These are phyloP conservation scores for Fraxinus angustifolia DNA, from an alignment of 305 asterid genomes.

Conservation along the genomic window DNA sequence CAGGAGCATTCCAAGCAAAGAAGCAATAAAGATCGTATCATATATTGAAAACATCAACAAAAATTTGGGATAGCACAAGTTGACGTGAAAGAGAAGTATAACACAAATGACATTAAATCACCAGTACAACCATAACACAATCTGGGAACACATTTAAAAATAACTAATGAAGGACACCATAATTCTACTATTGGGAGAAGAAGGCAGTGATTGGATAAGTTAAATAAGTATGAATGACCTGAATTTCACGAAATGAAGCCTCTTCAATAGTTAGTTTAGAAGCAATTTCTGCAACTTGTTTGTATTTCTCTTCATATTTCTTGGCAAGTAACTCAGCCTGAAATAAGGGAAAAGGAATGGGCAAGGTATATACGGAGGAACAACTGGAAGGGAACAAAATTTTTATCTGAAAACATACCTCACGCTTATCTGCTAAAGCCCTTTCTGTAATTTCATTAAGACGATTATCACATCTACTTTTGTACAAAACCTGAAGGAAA, in stretches of 20 bases:
- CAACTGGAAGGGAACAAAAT: neutral
- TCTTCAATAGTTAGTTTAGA: slow-evolving; percentile 90
- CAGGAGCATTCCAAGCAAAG: neutral
- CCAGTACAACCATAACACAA: neutral
- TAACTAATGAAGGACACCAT: neutral
- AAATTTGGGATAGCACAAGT: neutral
- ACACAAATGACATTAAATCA: neutral
- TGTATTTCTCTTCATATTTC: slow-evolving; percentile 93
- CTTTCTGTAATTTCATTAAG: slow-evolving; percentile 97
- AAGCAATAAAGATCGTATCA: neutral
- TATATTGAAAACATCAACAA: neutral
- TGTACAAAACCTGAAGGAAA: slow-evolving; percentile 70
- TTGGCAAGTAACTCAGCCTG: slow-evolving; percentile 86
- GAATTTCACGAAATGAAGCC: slow-evolving; percentile 87
- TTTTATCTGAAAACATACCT: slow-evolving; percentile 49
- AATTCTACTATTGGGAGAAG: neutral
- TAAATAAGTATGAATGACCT: slow-evolving; percentile 39
- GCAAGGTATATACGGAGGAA: neutral
- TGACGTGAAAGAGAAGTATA: neutral
- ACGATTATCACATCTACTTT: slow-evolving; percentile 95
- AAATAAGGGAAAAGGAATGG: slow-evolving; percentile 6
- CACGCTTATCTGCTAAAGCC: slow-evolving; percentile 88
- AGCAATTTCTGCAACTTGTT: slow-evolving; percentile 89
- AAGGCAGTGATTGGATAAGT: neutral
- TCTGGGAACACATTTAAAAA: neutral